A percentile compares a stretch with the other conserved stretches of the same genome.
Evolutionary conservation across 352 stramenopile species (phyloP).

Genomic region (Globisporangium solare): DNA sequence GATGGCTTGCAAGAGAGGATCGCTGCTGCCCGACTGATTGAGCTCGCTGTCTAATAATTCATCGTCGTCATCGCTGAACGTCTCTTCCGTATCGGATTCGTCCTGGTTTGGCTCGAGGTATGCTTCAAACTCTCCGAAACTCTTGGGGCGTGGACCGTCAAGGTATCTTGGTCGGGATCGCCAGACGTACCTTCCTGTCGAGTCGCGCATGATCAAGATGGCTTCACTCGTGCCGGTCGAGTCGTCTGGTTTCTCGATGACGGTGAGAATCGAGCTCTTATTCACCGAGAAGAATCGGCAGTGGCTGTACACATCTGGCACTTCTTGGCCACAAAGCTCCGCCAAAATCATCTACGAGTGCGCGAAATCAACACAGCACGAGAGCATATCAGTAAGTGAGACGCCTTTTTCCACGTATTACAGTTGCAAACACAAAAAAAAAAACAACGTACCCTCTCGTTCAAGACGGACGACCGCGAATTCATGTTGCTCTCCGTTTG

Average conservation of each 20-base stretch:
- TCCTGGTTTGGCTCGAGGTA: constrained; percentile 24
- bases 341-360: constrained; percentile 36
- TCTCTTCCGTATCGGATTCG: constrained; percentile 20
- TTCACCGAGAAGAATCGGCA: constrained; percentile 83
- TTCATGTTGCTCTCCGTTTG: constrained; percentile 41
- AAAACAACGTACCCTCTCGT: constrained; percentile 45
- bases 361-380: constrained; percentile 1
- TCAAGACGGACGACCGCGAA: constrained; percentile 41
- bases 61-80: constrained; percentile 27
- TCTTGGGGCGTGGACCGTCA: constrained; percentile 48
- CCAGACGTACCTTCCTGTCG: constrained; percentile 76
- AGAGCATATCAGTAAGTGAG: constrained; percentile 1
- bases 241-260: constrained; percentile 71
- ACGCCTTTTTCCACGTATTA: background rate
- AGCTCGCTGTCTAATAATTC: constrained; percentile 15
- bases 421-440: background rate
- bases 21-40: constrained; percentile 24
- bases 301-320: constrained; percentile 35
- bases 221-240: constrained; percentile 38
- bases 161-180: constrained; percentile 63
- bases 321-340: constrained; percentile 48
- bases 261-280: constrained; percentile 72
- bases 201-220: constrained; percentile 76
- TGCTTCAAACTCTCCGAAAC: constrained; percentile 53
- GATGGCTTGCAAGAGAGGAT: constrained; percentile 65